phyloP scores from a whole-genome alignment of 2,329 filamentous ascomycete species.

The Neonectria ditissima region DNA sequence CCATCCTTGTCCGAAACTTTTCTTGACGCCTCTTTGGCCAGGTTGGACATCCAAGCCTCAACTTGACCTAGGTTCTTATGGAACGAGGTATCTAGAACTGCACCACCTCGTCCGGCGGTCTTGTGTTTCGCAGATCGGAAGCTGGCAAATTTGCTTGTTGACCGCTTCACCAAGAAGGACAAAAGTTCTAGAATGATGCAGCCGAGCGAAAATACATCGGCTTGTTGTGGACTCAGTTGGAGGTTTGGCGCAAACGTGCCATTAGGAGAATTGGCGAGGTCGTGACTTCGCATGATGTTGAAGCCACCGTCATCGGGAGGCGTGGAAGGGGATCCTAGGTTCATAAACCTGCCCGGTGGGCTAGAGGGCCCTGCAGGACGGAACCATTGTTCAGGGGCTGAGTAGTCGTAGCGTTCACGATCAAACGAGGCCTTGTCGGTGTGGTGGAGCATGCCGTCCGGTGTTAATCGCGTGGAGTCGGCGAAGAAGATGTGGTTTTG shows the following conservation, averaged over 20 bases:
- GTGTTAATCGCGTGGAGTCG: conserved; percentile 66
- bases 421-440: conserved; percentile 67
- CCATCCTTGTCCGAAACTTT: conserved; percentile 54
- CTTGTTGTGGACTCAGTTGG: conserved; percentile 65
- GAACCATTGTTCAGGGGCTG: conserved; percentile 75
- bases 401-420: conserved; percentile 78
- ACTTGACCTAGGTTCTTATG: conserved; percentile 78
- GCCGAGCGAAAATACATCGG: conserved; percentile 79
- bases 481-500: conserved; percentile 75
- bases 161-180: conserved; percentile 76
- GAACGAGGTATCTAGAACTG: conserved; percentile 76
- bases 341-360: conserved; percentile 50
- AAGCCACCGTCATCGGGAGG: conserved; percentile 52
- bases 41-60: conserved; percentile 72
- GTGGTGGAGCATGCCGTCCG: conserved; percentile 55
- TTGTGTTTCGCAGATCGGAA: conserved; percentile 76
- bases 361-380: conserved; percentile 53
- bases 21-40: conserved; percentile 70
- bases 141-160: conserved; percentile 72
- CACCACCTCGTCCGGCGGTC: conserved; percentile 67
- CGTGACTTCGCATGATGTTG: conserved; percentile 51
- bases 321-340: conserved; percentile 42
- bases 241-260: conserved; percentile 55
- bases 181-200: conserved; percentile 80
- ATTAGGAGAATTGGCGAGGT: conserved; percentile 40